Conservation (phyloP, 345 rosid species). For the Gossypium ekmanianum region DNA sequence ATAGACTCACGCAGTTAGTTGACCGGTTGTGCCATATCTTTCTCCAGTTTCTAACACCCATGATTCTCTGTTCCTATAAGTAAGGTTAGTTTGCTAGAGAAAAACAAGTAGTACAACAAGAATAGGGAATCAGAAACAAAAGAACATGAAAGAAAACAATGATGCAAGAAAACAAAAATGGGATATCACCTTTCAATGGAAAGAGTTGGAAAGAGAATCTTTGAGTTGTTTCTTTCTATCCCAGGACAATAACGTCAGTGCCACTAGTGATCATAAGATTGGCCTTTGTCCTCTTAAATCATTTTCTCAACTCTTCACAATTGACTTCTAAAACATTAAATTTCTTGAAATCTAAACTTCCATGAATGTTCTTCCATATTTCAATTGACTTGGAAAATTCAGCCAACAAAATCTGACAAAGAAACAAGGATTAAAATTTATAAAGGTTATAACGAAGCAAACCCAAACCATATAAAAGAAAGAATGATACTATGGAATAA, state of each 20-base stretch:
- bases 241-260: neutral
- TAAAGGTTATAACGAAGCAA: neutral
- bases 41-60: neutral
- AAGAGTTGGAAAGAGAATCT: neutral
- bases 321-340: neutral
- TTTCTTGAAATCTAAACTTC: neutral
- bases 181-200: neutral
- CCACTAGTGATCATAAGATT: neutral
- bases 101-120: no score
- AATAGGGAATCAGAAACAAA: neutral
- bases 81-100: neutral
- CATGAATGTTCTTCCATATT: neutral
- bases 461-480: neutral
- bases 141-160: neutral
- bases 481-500: neutral
- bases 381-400: neutral
- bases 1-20: neutral
- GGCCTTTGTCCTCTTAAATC: no score
- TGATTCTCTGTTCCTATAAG: neutral
- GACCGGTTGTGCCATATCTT: neutral
- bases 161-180: neutral
- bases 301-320: neutral
- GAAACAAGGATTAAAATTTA: neutral
- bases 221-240: neutral
- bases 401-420: neutral